Conservation (phyloP, 108 stramenopile species). For the Cyclostephanos invisitatus region DNA sequence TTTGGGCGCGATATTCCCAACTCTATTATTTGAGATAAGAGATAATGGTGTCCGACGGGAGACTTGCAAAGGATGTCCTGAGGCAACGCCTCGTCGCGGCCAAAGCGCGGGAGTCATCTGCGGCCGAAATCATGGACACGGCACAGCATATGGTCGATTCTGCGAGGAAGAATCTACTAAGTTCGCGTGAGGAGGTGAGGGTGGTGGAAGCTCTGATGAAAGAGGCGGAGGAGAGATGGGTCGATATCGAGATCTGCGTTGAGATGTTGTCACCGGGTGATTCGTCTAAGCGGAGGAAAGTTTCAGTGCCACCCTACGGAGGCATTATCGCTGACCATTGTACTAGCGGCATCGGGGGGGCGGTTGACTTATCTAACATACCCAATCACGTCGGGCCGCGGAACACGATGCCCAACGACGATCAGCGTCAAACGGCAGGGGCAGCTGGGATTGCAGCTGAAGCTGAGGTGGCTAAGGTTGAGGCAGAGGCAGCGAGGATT, state of each 20-base stretch:
- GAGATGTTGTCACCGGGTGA: not conserved
- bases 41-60: slow-evolving; percentile 8
- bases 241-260: not conserved
- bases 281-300: slow-evolving; percentile 2
- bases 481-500: no score
- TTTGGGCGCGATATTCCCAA: no score
- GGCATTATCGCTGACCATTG: slow-evolving; percentile 1
- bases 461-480: no score
- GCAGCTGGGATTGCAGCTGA: no score
- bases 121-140: not conserved
- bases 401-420: no score
- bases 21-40: no score
- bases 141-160: not conserved
- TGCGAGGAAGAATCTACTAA: not conserved
- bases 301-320: not conserved
- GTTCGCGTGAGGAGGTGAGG: not conserved
- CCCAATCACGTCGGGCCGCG: no score
- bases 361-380: no score
- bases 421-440: no score
- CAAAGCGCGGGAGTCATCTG: slow-evolving; percentile 3
- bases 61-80: not conserved
- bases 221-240: slow-evolving; percentile 11
- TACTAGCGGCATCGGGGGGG: no score
- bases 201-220: not conserved
- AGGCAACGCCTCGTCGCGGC: slow-evolving; percentile 14